A percentile compares a stretch with the other conserved stretches of the same genome.
Evolutionary conservation across 495 filamentous ascomycete species (phyloP).

Genomic region (Penicillium ochrochloron): DNA sequence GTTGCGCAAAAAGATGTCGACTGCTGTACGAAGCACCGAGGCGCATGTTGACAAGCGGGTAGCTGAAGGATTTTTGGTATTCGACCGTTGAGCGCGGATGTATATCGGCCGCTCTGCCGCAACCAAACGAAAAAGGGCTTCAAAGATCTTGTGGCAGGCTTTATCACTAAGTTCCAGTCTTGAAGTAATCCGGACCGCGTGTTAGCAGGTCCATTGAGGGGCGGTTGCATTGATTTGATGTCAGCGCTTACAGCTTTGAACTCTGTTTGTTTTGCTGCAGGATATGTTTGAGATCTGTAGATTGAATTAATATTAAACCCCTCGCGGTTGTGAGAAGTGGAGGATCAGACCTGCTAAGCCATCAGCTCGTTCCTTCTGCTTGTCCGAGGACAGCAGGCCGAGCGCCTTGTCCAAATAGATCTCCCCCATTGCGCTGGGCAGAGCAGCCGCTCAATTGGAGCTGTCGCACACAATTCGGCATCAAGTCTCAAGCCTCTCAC

Average conservation of each 20-base stretch:
- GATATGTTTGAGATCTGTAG: constrained; percentile 63
- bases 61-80: constrained; percentile 48
- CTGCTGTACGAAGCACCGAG: constrained; percentile 69
- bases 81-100: constrained; percentile 57
- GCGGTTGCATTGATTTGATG: background rate
- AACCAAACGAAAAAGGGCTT: constrained; percentile 74
- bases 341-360: constrained; percentile 54
- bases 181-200: constrained; percentile 34
- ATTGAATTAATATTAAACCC: constrained; percentile 19
- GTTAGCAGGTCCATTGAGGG: constrained; percentile 15
- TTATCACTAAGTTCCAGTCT: constrained; percentile 68
- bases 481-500: background rate
- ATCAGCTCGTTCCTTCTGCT: constrained; percentile 54
- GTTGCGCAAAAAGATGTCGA: constrained; percentile 68
- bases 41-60: constrained; percentile 71
- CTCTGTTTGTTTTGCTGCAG: constrained; percentile 62
- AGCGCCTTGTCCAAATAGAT: constrained; percentile 47
- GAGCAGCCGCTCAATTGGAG: background rate
- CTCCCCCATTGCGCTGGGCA: constrained; percentile 35
- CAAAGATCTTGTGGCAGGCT: constrained; percentile 78
- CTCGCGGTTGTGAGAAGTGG: background rate
- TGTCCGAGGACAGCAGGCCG: constrained; percentile 54
- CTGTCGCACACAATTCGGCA: background rate
- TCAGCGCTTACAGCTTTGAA: constrained; percentile 56
- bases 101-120: constrained; percentile 68